Evolutionary conservation across 2,329 filamentous ascomycete species (phyloP).

Genomic region (Bimuria novae-zelandiae): DNA sequence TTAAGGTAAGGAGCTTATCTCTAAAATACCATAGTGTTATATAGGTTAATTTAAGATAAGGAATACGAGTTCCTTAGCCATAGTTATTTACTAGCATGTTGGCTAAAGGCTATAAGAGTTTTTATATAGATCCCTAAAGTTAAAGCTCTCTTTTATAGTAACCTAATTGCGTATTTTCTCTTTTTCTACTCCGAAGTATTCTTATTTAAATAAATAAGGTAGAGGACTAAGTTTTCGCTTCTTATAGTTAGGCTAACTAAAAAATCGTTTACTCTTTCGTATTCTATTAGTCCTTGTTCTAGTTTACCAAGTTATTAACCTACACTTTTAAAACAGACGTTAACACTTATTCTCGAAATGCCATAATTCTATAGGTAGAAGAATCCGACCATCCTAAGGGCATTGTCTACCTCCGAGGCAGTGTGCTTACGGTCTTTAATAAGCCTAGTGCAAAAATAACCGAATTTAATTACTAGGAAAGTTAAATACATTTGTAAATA

Average conservation of each 20-base stretch:
- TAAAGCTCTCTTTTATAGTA: slow-evolving; percentile 9
- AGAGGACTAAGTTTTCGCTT: slow-evolving; percentile 6
- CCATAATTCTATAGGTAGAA: background rate
- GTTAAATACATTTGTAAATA: background rate
- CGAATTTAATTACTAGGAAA: background rate
- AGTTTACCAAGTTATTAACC: background rate
- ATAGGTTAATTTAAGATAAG: too few species aligned
- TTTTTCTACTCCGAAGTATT: slow-evolving; percentile 10
- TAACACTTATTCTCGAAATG: background rate
- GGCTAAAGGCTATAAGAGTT: background rate
- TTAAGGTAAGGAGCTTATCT: too few species aligned
- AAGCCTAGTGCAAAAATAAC: background rate
- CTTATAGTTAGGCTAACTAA: slow-evolving; percentile 2
- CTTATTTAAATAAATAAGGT: slow-evolving; percentile 6
- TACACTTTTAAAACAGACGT: slow-evolving; percentile 1
- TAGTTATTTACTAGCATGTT: too few species aligned
- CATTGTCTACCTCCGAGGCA: background rate
- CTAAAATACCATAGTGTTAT: too few species aligned
- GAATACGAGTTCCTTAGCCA: too few species aligned
- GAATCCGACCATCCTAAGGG: background rate
- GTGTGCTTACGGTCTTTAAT: background rate
- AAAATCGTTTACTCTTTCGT: slow-evolving; percentile 11
- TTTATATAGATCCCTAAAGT: slow-evolving; percentile 8
- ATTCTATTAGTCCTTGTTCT: background rate
- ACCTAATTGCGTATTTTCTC: slow-evolving; percentile 2